phyloP scores from a whole-genome alignment of 805 yeast genomes.

The Kazachstania bromeliacearum region DNA sequence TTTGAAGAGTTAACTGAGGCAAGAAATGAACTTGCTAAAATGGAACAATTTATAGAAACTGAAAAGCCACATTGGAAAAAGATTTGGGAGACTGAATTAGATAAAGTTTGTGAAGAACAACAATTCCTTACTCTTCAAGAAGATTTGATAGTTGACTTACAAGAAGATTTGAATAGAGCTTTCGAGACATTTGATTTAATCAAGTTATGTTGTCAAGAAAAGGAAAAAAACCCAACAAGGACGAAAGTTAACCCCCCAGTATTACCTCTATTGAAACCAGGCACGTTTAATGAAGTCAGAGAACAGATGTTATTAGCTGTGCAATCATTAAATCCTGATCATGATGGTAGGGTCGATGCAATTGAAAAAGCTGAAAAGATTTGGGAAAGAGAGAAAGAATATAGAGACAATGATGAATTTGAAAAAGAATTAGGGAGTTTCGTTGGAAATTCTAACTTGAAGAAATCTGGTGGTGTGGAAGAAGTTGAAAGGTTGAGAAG shows the following conservation, averaged over 20 bases:
- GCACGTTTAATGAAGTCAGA: conserved; percentile 49
- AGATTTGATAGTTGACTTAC: conserved; percentile 67
- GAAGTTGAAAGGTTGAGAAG: conserved; percentile 67
- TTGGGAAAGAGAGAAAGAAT: conserved; percentile 59
- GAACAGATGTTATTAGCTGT: conserved; percentile 80
- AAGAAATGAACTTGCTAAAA: conserved; percentile 37
- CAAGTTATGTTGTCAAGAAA: conserved; percentile 71
- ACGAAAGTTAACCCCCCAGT: conserved; percentile 25
- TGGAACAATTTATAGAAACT: conserved; percentile 50
- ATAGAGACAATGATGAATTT: conserved; percentile 52
- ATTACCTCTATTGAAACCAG: conserved; percentile 52
- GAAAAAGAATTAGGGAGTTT: conserved; percentile 79
- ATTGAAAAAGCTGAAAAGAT: conserved; percentile 77
- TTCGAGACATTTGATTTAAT: conserved; percentile 74
- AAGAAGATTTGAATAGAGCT: conserved; percentile 73
- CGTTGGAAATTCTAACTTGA: conserved; percentile 67
- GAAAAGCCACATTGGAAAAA: conserved; percentile 84
- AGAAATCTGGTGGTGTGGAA: conserved; percentile 81
- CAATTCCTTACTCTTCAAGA: conserved; percentile 86
- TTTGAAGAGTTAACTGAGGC: conserved; percentile 57
- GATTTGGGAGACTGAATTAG: conserved; percentile 87
- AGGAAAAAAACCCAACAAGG: conserved; percentile 48
- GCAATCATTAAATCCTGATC: conserved; percentile 69
- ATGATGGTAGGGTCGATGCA: conserved; percentile 78
- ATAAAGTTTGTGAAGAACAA: conserved; percentile 87